Base-by-base conservation (phyloP, 441 rosid genomes). In the Raphanus hybrid region DNA sequence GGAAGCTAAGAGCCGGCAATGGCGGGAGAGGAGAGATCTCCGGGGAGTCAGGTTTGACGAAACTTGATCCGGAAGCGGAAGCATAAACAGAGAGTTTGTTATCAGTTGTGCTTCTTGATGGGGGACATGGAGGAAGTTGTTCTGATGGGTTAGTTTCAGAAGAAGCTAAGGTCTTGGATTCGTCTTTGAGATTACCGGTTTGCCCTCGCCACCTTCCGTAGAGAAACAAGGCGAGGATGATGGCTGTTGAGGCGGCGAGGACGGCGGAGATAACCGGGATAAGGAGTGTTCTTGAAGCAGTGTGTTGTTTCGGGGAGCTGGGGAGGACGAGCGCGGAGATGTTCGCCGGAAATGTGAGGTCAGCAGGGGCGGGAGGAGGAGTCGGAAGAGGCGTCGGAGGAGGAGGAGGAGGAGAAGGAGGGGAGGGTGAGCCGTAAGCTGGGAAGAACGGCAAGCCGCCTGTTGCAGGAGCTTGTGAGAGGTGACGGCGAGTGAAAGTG, bases 21-120 rank as follows among this genome's bases (percentile, higher is more conserved):
- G 98, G 97, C 23, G 98, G 98, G 18, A 93, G 87, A 3, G 97
- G 99, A 12, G 85, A 85, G 70, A 96, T 89, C 82, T 96, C 99
- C 43, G 98, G 99, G 2, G 99, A 96, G 1, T 86, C 88, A 61
- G 92, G 76, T 78, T 89, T 93, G 74, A 85, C 79, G 55, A 84
- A 89, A 75, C 80, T 1, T 43, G 50, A 43, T n/a, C 14, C 50
- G n/a, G 50, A 43, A 43, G 50, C 0, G 7, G 84, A 81, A n/a
- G n/a, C n/a, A n/a, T n/a, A n/a, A 62, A 82, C 82, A 29, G 78
- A 29, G 78, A 72, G 78, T 55, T 76, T 80, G 70, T 67, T 80
- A 26, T 43, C 62, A 67, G 74, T 71, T 58, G 41, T 80, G 70
- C 23, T 73, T 57, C 77, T 48, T 8, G 75, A 64, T 14, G 2